phyloP scores from a whole-genome alignment of 169 alveolate genomes.

The Cryptosporidium bovis region DNA sequence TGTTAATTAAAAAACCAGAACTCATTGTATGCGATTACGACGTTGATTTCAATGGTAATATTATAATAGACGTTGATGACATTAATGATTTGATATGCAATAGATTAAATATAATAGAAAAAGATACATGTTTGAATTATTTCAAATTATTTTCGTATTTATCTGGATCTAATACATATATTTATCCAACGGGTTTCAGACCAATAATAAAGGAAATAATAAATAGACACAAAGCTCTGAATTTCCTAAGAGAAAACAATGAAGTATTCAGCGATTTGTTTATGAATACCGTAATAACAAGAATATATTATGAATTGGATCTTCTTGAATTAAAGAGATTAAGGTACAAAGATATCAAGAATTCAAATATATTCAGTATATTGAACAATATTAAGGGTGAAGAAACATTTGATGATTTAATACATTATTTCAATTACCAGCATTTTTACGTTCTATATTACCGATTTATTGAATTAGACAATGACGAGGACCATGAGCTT shows the following conservation, averaged over 20 bases:
- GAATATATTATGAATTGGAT: conserved; percentile 84
- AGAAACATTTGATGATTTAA: conserved; percentile 79
- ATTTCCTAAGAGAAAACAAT: conserved; percentile 22
- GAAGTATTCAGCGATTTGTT: conserved; percentile 79
- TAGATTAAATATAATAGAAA: background rate
- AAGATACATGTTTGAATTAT: conserved; percentile 16
- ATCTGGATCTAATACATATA: conserved; percentile 15
- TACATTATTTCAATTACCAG: conserved; percentile 85
- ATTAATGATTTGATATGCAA: conserved; percentile 1
- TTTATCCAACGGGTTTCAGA: conserved; percentile 33
- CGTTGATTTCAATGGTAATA: background rate
- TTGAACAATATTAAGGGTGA: conserved; percentile 79
- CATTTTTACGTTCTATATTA: conserved; percentile 90
- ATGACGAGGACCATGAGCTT: conserved; percentile 87
- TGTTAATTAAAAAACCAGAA: background rate
- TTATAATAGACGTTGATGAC: background rate
- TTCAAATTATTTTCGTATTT: conserved; percentile 22
- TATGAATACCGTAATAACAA: conserved; percentile 85
- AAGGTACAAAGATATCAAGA: conserved; percentile 84
- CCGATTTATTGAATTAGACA: conserved; percentile 88
- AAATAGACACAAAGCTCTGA: conserved; percentile 27
- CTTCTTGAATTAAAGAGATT: conserved; percentile 85
- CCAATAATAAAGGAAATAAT: conserved; percentile 45
- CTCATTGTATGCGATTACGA: background rate
- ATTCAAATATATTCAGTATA: conserved; percentile 81